Evolutionary conservation across 75 land plant genomes (phyloP).

Genomic region (Picea glauca): DNA sequence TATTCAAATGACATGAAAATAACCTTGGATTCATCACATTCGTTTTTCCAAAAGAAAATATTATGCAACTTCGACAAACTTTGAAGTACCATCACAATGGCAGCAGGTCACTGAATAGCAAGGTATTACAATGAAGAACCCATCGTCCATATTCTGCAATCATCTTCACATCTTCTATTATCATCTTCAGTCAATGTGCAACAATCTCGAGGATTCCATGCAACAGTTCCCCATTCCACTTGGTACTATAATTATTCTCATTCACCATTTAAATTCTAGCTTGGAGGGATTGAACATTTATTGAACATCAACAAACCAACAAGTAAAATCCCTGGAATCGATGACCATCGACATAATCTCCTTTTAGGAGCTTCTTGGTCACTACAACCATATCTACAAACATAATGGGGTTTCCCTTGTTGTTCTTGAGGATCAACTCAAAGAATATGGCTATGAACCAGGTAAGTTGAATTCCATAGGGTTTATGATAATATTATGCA

Average conservation of each 20-base stretch:
- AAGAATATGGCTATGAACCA: slow-evolving; percentile 32
- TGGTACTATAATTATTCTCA: slow-evolving; percentile 6
- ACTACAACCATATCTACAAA: slow-evolving; percentile 63
- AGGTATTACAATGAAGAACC: too few species aligned
- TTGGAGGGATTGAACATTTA: slow-evolving; percentile 42
- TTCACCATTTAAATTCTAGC: slow-evolving; percentile 27
- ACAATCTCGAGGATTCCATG: slow-evolving; percentile 16
- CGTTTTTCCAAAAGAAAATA: too few species aligned
- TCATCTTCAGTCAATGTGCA: slow-evolving; percentile 12
- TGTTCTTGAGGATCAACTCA: slow-evolving; percentile 41
- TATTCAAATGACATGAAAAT: too few species aligned
- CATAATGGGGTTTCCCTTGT: slow-evolving; percentile 47
- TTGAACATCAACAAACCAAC: slow-evolving; percentile 24
- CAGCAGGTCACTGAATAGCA: too few species aligned
- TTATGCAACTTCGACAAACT: too few species aligned
- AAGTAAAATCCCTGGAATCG: slow-evolving; percentile 53
- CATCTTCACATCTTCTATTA: slow-evolving; percentile 11
- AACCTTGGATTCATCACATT: too few species aligned
- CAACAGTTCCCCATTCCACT: slow-evolving; percentile 17
- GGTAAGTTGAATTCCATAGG: slow-evolving; percentile 3
- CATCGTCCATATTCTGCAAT: slow-evolving; percentile 15
- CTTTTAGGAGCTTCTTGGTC: slow-evolving; percentile 82
- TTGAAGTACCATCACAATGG: too few species aligned
- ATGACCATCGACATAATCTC: slow-evolving; percentile 69
- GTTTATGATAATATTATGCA: too few species aligned